A percentile compares a stretch with the other conserved stretches of the same genome.
Evolutionary conservation across 768 basidiomycete genomes (phyloP).

Genomic region (Calvatia gigantea): DNA sequence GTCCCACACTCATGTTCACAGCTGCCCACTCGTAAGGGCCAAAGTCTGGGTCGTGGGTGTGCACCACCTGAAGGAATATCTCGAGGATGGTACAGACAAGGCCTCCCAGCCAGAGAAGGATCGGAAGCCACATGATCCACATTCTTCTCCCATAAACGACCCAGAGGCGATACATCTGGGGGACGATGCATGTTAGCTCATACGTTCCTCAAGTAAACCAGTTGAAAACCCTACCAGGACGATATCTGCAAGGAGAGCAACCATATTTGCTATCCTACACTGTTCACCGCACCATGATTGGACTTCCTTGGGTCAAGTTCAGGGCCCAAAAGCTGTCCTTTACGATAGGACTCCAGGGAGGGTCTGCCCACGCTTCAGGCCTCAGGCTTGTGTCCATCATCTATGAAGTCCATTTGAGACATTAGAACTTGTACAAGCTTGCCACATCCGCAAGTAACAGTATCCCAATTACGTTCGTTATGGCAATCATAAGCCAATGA

Average conservation of each 20-base stretch:
- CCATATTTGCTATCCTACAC: not conserved
- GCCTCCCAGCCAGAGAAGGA: conserved; percentile 12
- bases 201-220: not conserved
- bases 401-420: not conserved
- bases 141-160: not conserved
- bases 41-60: conserved; percentile 2
- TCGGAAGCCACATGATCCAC: conserved; percentile 4
- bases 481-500: not conserved
- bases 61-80: conserved; percentile 1
- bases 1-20: conserved; percentile 9
- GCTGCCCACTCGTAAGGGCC: conserved; percentile 1
- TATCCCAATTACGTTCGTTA: not conserved
- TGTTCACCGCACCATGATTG: not conserved
- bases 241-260: not conserved
- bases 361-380: not conserved
- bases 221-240: not conserved
- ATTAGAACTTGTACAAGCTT: not conserved
- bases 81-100: not conserved
- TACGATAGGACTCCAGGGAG: not conserved
- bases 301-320: not conserved
- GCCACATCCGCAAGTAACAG: not conserved
- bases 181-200: not conserved
- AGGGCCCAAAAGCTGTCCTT: not conserved
- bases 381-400: not conserved
- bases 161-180: conserved; percentile 11